These are phyloP conservation scores for Waitea zeae DNA, from an alignment of 1,284 basidiomycete species.

Conservation along the genomic window DNA sequence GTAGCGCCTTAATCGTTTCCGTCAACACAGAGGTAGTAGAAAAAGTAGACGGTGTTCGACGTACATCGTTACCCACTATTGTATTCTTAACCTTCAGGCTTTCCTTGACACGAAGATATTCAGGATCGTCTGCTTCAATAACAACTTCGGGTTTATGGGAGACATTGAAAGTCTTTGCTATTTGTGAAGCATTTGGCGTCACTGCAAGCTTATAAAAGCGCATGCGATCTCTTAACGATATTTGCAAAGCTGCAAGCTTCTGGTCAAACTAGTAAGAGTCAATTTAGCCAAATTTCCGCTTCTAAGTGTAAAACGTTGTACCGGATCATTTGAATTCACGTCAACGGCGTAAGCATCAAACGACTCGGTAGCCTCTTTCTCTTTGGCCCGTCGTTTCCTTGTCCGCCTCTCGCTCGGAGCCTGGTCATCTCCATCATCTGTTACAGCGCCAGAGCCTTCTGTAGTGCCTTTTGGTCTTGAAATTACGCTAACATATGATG, in stretches of 20 bases:
- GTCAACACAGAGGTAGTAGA: too few relatives aligned
- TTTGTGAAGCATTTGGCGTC: slow-evolving; percentile 54
- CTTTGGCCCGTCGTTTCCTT: too few relatives aligned
- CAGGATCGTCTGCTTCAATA: slow-evolving; percentile 61
- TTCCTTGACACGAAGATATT: not conserved
- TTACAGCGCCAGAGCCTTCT: too few relatives aligned
- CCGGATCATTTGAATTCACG: slow-evolving; percentile 38
- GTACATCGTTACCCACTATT: too few relatives aligned
- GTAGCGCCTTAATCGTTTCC: too few relatives aligned
- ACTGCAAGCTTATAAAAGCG: slow-evolving; percentile 76
- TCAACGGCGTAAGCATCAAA: slow-evolving; percentile 30
- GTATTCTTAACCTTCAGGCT: too few relatives aligned
- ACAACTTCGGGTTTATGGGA: slow-evolving; percentile 69
- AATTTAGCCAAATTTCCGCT: not conserved
- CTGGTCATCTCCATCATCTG: too few relatives aligned
- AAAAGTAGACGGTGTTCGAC: too few relatives aligned
- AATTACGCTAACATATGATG: too few relatives aligned
- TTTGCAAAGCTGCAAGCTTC: slow-evolving; percentile 54
- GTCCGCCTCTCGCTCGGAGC: too few relatives aligned
- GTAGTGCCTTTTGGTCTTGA: too few relatives aligned
- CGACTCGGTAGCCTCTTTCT: too few relatives aligned
- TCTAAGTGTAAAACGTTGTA: slow-evolving; percentile 15
- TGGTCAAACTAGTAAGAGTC: slow-evolving; percentile 36
- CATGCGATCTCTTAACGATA: slow-evolving; percentile 71
- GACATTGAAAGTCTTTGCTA: slow-evolving; percentile 62